Conservation (phyloP, 2,329 filamentous ascomycete genomes). For the Rhinocladiella similis region DNA sequence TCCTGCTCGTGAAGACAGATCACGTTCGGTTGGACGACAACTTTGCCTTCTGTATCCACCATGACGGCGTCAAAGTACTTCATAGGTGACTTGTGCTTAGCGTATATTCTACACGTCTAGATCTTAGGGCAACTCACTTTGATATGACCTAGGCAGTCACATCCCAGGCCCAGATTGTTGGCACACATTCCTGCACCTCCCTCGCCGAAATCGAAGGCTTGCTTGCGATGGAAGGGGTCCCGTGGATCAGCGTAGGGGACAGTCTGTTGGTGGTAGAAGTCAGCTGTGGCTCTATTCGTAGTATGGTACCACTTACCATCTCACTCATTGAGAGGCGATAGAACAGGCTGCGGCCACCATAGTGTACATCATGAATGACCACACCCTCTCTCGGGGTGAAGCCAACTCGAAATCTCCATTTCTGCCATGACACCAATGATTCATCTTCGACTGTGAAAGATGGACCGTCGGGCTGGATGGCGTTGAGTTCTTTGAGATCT, state of each 20-base stretch:
- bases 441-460: slow-evolving; percentile 59
- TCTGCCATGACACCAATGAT: slow-evolving; percentile 60
- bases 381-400: slow-evolving; percentile 48
- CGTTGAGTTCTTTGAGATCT: slow-evolving; percentile 67
- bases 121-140: too few species aligned
- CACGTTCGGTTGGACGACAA: slow-evolving; percentile 56
- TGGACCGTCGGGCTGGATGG: slow-evolving; percentile 69
- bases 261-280: slow-evolving; percentile 33
- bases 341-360: slow-evolving; percentile 65
- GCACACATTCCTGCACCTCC: slow-evolving; percentile 65
- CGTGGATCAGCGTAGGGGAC: slow-evolving; percentile 69
- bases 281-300: too few species aligned
- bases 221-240: slow-evolving; percentile 66
- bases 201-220: slow-evolving; percentile 72
- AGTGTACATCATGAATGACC: slow-evolving; percentile 68
- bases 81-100: too few species aligned
- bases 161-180: slow-evolving; percentile 68
- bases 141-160: slow-evolving; percentile 68
- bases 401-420: slow-evolving; percentile 66
- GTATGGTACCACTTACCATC: slow-evolving; percentile 44
- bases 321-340: slow-evolving; percentile 68
- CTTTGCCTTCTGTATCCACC: slow-evolving; percentile 55
- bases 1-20: slow-evolving; percentile 71
- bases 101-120: too few species aligned
- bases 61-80: slow-evolving; percentile 64